phyloP scores from a whole-genome alignment of 148 eudicot genomes.

The Agrostemma githago region DNA sequence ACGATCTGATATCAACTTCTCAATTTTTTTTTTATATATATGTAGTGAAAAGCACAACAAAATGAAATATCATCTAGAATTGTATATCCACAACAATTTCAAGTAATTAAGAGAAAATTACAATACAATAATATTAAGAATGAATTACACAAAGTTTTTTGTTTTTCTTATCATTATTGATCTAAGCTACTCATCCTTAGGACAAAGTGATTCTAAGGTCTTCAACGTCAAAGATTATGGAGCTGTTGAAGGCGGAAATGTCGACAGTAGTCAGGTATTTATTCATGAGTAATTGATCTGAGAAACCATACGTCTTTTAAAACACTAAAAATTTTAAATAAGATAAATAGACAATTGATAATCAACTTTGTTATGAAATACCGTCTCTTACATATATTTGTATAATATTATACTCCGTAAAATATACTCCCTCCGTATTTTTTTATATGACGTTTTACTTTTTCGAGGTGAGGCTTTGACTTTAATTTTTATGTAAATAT shows the following conservation, averaged over 20 bases:
- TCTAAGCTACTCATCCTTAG: not conserved
- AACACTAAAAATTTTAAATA: too few species aligned
- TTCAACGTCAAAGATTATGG: conserved; percentile 23
- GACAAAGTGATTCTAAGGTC: not conserved
- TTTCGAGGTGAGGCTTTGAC: too few species aligned
- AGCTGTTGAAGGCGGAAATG: conserved; percentile 28
- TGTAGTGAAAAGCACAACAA: not conserved
- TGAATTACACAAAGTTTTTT: not conserved
- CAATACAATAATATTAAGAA: not conserved
- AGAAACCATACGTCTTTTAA: not conserved
- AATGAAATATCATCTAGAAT: not conserved
- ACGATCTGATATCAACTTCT: not conserved
- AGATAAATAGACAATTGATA: not conserved
- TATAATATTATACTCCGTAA: too few species aligned
- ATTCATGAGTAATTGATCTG: not conserved
- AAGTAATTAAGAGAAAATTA: too few species aligned
- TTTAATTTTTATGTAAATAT: too few species aligned
- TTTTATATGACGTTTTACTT: too few species aligned
- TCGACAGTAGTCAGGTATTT: conserved; percentile 30
- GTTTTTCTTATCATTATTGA: not conserved
- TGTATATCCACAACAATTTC: not conserved
- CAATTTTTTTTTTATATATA: too few species aligned
- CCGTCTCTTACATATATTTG: too few species aligned
- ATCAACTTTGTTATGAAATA: too few species aligned
- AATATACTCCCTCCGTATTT: too few species aligned